These are phyloP conservation scores for Cutaneotrichosporon dermatis DNA, from an alignment of 1,284 basidiomycete genomes.

Conservation along the genomic window DNA sequence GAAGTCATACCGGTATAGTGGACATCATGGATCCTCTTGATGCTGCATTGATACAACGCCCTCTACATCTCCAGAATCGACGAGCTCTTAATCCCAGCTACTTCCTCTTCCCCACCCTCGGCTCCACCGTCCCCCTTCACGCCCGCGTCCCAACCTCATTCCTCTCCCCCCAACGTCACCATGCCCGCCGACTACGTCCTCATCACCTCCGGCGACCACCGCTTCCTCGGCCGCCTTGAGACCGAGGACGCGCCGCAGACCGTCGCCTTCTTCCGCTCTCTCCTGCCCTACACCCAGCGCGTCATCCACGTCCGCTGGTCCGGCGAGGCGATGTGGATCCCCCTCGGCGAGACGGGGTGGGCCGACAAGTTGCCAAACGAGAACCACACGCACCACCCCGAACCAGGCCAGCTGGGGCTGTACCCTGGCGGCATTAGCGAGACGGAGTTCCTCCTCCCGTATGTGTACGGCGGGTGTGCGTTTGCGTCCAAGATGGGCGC, in stretches of 20 bases:
- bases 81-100: too few relatives aligned
- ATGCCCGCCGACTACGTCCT: constrained; percentile 3
- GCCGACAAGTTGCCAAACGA: constrained; percentile 11
- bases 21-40: too few relatives aligned
- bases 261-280: constrained; percentile 11
- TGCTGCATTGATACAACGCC: too few relatives aligned
- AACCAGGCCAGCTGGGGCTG: constrained; percentile 12
- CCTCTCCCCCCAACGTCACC: too few relatives aligned
- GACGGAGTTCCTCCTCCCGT: constrained; percentile 20
- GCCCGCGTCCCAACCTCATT: too few relatives aligned
- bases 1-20: too few relatives aligned
- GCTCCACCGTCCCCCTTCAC: too few relatives aligned
- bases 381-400: constrained; percentile 22
- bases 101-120: too few relatives aligned
- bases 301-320: constrained; percentile 24
- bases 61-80: too few relatives aligned
- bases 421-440: constrained; percentile 22
- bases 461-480: constrained; percentile 15
- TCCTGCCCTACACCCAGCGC: constrained; percentile 17
- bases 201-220: constrained; percentile 10
- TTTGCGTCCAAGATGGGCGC: constrained; percentile 20
- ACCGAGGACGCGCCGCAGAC: constrained; percentile 14
- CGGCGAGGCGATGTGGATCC: constrained; percentile 23
- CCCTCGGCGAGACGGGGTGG: constrained; percentile 15
- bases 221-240: constrained; percentile 16